Evolutionary conservation across 83 land plant genomes (phyloP), one percentile per base, ranked within the genome.

Genomic region (Larix sibirica): DNA sequence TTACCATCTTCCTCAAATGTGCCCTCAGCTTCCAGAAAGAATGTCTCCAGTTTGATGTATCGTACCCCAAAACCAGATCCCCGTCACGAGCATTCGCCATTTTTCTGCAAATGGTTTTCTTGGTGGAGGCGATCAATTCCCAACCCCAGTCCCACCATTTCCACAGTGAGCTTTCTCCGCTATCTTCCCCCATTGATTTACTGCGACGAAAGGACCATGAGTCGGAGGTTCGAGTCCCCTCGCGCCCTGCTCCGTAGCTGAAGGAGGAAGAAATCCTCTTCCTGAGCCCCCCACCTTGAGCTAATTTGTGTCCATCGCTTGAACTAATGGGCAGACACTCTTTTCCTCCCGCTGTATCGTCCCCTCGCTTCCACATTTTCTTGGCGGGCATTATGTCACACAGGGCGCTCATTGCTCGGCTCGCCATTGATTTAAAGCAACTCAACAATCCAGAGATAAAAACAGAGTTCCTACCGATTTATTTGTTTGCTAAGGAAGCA

Each of bases 71-170:
- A 18, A 86, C 21, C n/a, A 63, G 56, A 6, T 80, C 77, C 76
- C 89, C 93, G 36, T 89, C 86, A 42, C 84, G 86, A 77, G 81
- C 85, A 85, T 87, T 82, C 58, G 87, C 91, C 47, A 91, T 87
- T 68, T 91, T 91, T 18, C 47, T 10, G 28, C 85, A 89, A 71
- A 91, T 83, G 2, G 14, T 50, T 17, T 85, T 89, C 77, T 91
- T 91, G 9, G 81, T 24, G 3, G 89, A 87, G 6, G 83, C 21
- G 80, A 91, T 26, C 93, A 91, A 91, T 31, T 75, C 83, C 86
- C 86, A 85, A 10, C 91, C 60, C 88, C 85, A 80, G 44, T 85
- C 88, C 93, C 88, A 87, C 93, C 91, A 91, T 60, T 68, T 85
- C 83, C 84, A 79, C 0, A 91, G 56, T 0, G 91, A 84, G 4